Conservation (phyloP, 208 protist genomes). For the Vickermania spadyakhi region DNA sequence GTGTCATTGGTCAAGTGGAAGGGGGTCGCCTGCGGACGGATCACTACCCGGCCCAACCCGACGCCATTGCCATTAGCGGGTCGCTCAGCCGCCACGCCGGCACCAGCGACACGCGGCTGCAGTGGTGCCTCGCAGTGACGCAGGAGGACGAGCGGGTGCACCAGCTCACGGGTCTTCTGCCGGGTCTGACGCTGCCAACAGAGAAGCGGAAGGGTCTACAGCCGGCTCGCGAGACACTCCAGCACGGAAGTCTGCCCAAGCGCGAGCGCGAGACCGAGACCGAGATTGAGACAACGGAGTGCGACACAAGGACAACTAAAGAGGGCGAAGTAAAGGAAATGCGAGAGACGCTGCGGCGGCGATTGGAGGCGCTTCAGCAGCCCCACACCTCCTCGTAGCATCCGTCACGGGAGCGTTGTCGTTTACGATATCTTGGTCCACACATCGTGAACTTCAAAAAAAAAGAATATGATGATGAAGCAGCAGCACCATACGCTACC, state of each 20-base stretch:
- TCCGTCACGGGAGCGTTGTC: too few relatives aligned
- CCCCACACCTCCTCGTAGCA: too few relatives aligned
- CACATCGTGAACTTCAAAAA: too few relatives aligned
- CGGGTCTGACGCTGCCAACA: conserved; percentile 20
- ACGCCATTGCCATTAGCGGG: background rate
- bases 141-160: conserved; percentile 12
- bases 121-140: conserved; percentile 36
- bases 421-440: too few relatives aligned
- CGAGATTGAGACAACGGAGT: background rate
- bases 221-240: too few relatives aligned
- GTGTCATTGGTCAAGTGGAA: background rate
- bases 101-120: conserved; percentile 51
- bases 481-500: too few relatives aligned
- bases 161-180: conserved; percentile 18
- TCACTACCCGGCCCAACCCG: conserved; percentile 11
- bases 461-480: too few relatives aligned
- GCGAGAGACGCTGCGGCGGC: conserved; percentile 17
- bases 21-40: background rate
- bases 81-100: conserved; percentile 17
- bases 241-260: too few relatives aligned
- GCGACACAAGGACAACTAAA: too few relatives aligned
- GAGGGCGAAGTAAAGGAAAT: conserved; percentile 3
- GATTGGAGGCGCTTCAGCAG: conserved; percentile 26
- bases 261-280: background rate
- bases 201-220: conserved; percentile 8